phyloP scores from a whole-genome alignment of 805 yeast species.

The Wickerhamiella allomyrinae region DNA sequence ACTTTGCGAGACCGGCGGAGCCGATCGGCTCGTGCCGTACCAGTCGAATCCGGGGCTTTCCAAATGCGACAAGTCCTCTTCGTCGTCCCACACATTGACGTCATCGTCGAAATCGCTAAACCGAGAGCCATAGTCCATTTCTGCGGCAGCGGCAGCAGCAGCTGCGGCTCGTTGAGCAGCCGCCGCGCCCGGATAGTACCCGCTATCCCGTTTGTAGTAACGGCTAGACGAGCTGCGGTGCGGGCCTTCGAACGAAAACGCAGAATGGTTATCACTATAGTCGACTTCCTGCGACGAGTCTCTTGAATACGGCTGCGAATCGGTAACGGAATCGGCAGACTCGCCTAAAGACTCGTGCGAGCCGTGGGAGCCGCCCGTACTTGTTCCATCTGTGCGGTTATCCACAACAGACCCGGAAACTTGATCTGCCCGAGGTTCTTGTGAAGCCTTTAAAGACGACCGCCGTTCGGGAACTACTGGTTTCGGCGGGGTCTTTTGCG shows the following conservation, averaged over 20 bases:
- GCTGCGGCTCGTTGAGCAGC: slow-evolving; percentile 10
- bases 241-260: slow-evolving; percentile 39
- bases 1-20: too few species aligned
- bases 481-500: too few species aligned
- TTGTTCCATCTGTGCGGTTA: too few species aligned
- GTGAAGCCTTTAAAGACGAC: not conserved
- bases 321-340: too few species aligned
- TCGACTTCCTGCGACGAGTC: too few species aligned
- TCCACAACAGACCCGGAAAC: too few species aligned
- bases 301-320: too few species aligned
- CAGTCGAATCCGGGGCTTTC: slow-evolving; percentile 5
- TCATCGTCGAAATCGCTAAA: slow-evolving; percentile 21
- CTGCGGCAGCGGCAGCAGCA: slow-evolving; percentile 6
- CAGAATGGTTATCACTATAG: not conserved
- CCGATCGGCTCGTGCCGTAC: not conserved
- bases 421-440: too few species aligned
- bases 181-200: slow-evolving; percentile 12
- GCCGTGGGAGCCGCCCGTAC: too few species aligned
- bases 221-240: slow-evolving; percentile 41
- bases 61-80: slow-evolving; percentile 24
- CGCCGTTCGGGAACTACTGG: not conserved
- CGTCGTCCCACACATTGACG: slow-evolving; percentile 28
- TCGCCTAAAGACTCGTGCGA: too few species aligned
- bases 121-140: slow-evolving; percentile 16
- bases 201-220: slow-evolving; percentile 30